Evolutionary conservation across 1,284 basidiomycete species (phyloP).

Genomic region (Peniophora sp.): DNA sequence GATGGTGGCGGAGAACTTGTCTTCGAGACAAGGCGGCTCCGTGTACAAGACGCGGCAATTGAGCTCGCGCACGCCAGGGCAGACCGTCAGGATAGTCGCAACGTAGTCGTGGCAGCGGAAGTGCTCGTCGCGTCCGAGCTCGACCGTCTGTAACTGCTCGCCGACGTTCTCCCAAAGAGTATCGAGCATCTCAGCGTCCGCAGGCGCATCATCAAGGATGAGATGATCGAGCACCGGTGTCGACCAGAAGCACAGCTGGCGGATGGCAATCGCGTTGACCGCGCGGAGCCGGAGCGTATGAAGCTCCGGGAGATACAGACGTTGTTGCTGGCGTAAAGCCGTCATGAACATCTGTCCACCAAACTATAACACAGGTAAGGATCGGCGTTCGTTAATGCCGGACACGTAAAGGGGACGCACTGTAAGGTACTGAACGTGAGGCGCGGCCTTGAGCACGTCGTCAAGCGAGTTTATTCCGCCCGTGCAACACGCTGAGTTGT

Average conservation of each 20-base stretch:
- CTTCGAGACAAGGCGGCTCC: slow-evolving; percentile 17
- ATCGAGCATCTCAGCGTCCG: slow-evolving; percentile 22
- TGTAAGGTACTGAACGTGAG: slow-evolving; percentile 49
- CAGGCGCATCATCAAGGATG: slow-evolving; percentile 35
- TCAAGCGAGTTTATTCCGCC: slow-evolving; percentile 59
- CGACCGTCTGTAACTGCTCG: slow-evolving; percentile 40
- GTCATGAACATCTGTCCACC: slow-evolving; percentile 36
- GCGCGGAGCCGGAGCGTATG: slow-evolving; percentile 45
- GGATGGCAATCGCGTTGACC: slow-evolving; percentile 41
- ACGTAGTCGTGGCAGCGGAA: slow-evolving; percentile 43
- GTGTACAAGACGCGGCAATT: slow-evolving; percentile 55
- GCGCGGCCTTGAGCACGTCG: slow-evolving; percentile 41
- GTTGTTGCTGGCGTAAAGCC: slow-evolving; percentile 12
- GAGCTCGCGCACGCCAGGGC: slow-evolving; percentile 39
- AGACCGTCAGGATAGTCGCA: slow-evolving; percentile 34
- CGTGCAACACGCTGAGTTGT: slow-evolving; percentile 47
- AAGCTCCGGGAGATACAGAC: slow-evolving; percentile 27
- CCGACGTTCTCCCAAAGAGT: slow-evolving; percentile 42
- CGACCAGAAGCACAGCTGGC: slow-evolving; percentile 40
- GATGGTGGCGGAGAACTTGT: slow-evolving; percentile 11
- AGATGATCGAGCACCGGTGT: slow-evolving; percentile 44
- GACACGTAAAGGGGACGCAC: background rate
- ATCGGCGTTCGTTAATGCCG: background rate
- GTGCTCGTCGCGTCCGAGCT: slow-evolving; percentile 46
- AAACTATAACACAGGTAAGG: slow-evolving; percentile 18